A percentile compares a stretch with the other conserved stretches of the same genome.
Conservation (phyloP, 2,329 filamentous ascomycete species). For the Microcera coccophila region DNA sequence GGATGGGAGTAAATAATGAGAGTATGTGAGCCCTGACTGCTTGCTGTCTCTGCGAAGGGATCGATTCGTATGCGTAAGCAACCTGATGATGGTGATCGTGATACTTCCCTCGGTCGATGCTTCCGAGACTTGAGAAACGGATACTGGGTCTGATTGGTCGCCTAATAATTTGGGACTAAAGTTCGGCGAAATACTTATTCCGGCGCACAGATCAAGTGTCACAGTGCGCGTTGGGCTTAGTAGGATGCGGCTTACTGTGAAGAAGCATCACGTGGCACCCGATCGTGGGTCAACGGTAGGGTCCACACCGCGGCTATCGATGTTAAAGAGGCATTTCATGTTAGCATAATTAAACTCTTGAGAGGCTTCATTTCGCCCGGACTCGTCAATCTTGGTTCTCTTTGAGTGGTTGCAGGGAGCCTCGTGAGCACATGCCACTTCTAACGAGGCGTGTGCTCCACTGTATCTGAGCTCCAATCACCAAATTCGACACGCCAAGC, state of each 20-base stretch:
- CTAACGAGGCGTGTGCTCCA: slow-evolving; percentile 31
- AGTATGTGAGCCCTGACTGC: too few relatives aligned
- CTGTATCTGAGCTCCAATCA: slow-evolving; percentile 21
- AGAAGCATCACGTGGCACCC: slow-evolving; percentile 33
- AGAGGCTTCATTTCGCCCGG: slow-evolving; percentile 10
- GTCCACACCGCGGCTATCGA: slow-evolving; percentile 22
- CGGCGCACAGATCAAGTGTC: slow-evolving; percentile 18
- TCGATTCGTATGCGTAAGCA: too few relatives aligned
- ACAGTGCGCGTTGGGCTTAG: slow-evolving; percentile 23
- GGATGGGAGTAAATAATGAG: too few relatives aligned
- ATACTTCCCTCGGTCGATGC: slow-evolving; percentile 7
- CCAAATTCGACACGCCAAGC: slow-evolving; percentile 31
- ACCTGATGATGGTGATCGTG: slow-evolving; percentile 1
- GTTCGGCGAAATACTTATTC: slow-evolving; percentile 28
- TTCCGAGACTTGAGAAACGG: slow-evolving; percentile 5
- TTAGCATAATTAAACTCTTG: slow-evolving; percentile 13
- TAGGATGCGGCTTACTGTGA: slow-evolving; percentile 23
- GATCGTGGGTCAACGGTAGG: slow-evolving; percentile 29
- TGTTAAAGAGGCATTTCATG: slow-evolving; percentile 24
- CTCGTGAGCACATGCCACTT: slow-evolving; percentile 28
- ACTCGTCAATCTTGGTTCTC: slow-evolving; percentile 7
- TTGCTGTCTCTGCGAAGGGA: too few relatives aligned
- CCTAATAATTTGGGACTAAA: not conserved
- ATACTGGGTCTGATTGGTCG: slow-evolving; percentile 25
- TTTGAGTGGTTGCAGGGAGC: slow-evolving; percentile 17